These are phyloP conservation scores for Cytospora schulzeri DNA, from an alignment of 2,329 filamentous ascomycete genomes.

Conservation along the genomic window DNA sequence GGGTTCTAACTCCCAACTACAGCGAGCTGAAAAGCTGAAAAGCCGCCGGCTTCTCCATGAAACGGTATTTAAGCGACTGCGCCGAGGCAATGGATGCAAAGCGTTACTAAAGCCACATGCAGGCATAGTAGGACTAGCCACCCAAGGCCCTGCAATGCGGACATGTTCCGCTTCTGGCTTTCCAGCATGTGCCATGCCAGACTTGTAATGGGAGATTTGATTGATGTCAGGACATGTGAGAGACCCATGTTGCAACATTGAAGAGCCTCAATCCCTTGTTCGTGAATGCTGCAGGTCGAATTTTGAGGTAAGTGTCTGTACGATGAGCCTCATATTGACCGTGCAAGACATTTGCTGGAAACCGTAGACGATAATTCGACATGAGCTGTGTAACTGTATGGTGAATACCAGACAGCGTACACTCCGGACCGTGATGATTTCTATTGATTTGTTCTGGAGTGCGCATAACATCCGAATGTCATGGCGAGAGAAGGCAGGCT, in stretches of 20 bases:
- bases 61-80: not conserved
- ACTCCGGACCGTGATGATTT: not conserved
- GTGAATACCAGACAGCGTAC: not conserved
- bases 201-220: not conserved
- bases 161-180: not conserved
- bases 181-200: not conserved
- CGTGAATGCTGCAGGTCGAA: no score
- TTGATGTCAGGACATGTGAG: not conserved
- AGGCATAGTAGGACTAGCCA: constrained; percentile 3
- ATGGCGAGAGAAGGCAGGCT: not conserved
- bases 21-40: not conserved
- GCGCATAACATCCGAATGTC: no score
- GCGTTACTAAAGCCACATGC: not conserved
- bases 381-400: not conserved
- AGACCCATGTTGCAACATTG: not conserved
- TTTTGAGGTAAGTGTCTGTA: not conserved
- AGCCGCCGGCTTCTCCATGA: not conserved
- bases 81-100: not conserved
- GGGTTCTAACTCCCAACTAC: not conserved
- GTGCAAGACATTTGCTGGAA: not conserved
- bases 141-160: not conserved
- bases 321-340: not conserved
- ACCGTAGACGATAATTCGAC: not conserved
- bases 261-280: not conserved
- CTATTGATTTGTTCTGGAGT: not conserved